Evolutionary conservation across 1,284 basidiomycete genomes (phyloP), one percentile per base, ranked within the genome.

Genomic region (Fomitiporia mediterranea): DNA sequence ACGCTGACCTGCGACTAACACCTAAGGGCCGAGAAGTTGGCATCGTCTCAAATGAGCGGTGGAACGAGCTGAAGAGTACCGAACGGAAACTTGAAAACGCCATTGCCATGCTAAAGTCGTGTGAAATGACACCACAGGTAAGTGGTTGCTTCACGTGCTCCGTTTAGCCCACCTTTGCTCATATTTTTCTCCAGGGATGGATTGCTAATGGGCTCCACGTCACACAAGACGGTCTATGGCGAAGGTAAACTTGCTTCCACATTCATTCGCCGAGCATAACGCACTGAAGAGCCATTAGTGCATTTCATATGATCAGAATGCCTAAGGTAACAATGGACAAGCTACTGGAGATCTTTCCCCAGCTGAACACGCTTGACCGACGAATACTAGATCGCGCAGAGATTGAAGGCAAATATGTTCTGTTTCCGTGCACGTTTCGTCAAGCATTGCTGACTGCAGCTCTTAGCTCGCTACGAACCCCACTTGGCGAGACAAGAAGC

Each of bases 1-100:
- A 96, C 61, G 93, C 93, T 1, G 92, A 95, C 70, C 53, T 83
- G 53, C 78, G 92, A 34, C 71, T 96, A 53, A 95, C 93, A 0
- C 78, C 80, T 62, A 84, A 84, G 67, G 83, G 79, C 3, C 74
- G 79, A 40, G 60, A 67, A 1, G 77, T 72, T 2, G 84, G 87
- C 4, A 79, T 80, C 3, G 76, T 94, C n/a, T 79, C 82, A 8
- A 76, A 82, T 44, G 66, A 66, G 23, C 78, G 92, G 5, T 92
- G 87, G 88, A 58, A 62, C 1, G 67, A 67, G 2, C 86, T 86
- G 62, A 65, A 73, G 42, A 60, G 63, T 0, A 80, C 79, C 2
- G 74, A 77, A 34, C 65, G 66, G 2, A 76, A 81, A 19, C 73
- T 94, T 59, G 70, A 73, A 2, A 72, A 73, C 3, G 79, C 78